Conservation (phyloP, 345 rosid species). For the Pistacia atlantica region DNA sequence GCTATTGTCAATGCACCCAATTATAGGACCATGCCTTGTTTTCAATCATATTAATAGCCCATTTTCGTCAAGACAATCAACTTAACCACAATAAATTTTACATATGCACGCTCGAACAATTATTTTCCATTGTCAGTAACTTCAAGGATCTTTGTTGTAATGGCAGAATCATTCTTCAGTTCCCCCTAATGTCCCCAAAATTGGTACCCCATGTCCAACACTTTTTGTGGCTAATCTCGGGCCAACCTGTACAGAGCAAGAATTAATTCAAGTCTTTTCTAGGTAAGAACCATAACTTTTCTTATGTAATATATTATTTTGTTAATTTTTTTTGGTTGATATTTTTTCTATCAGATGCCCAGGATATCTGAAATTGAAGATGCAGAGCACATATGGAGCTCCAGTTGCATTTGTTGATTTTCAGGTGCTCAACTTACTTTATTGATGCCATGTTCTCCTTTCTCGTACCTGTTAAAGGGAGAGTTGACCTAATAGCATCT, state of each 20-base stretch:
- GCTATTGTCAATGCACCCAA: neutral
- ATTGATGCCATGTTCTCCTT: neutral
- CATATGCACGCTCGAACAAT: neutral
- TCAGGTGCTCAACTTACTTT: slow-evolving; percentile 48
- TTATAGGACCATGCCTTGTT: neutral
- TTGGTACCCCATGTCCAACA: slow-evolving; percentile 74
- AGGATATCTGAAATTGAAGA: slow-evolving; percentile 84
- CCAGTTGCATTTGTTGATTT: slow-evolving; percentile 94
- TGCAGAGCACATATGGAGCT: slow-evolving; percentile 78
- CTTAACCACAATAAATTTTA: neutral
- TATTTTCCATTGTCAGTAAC: neutral
- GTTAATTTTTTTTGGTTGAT: slow-evolving; percentile 5
- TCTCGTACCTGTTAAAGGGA: neutral
- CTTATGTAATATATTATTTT: slow-evolving; percentile 7
- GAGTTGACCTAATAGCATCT: neutral
- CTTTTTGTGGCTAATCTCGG: slow-evolving; percentile 88
- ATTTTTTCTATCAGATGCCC: slow-evolving; percentile 50
- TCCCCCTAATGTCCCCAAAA: slow-evolving; percentile 22
- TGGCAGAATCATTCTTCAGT: slow-evolving; percentile 53
- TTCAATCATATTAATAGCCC: neutral
- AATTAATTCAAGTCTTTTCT: slow-evolving; percentile 77
- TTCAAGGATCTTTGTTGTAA: slow-evolving; percentile 16
- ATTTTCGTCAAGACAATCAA: neutral
- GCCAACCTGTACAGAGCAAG: slow-evolving; percentile 78
- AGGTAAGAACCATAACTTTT: slow-evolving; percentile 41